Evolutionary conservation across 352 stramenopile species (phyloP), one percentile per base, ranked within the genome.

Genomic region (Phytophthora constricta): DNA sequence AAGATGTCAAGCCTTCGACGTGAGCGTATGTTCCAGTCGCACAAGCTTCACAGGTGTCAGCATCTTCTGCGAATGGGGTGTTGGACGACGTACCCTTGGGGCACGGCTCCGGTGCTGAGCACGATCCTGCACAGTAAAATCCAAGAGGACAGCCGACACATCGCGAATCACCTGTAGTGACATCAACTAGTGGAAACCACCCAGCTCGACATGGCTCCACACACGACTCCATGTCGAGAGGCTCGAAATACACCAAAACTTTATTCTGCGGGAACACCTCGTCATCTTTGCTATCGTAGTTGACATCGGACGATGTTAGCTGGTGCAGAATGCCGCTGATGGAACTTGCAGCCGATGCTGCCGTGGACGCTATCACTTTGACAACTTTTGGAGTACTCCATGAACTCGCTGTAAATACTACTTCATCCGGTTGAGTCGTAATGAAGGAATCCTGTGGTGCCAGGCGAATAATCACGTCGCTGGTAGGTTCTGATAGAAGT

Each of bases 181-280:
- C 19, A 20, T 91, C 86, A 19, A 68, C 37, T 1, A 82, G 43
- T 5, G 80, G 60, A n/a, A 86, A 91, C 78, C 77, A 88, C 19
- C 82, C 80, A 5, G 66, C 39, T 9, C 78, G 76, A 58, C 82
- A 91, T 22, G 80, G 77, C 13, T 84, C 58, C 8, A 77, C 31
- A 34, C 83, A 90, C 7, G 79, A 56, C 17, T 83, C 53, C 64
- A 81, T 67, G 13, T 69, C 41, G 11, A 87, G 48, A 17, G 83
- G 77, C 48, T 89, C 80, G 28, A 77, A 89, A 56, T 89, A 90
- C 10, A 90, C 80, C 9, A 72, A 34, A 1, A 91, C 39, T 31
- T 75, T 27, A 25, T 76, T 75, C 47, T 87, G 79, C 0, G 82
- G 79, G 19, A 80, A 67, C 52, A 84, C 58, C 5, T 50, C 23